Conservation (phyloP, 768 basidiomycete species). For the Leccinum subgranulosum region DNA sequence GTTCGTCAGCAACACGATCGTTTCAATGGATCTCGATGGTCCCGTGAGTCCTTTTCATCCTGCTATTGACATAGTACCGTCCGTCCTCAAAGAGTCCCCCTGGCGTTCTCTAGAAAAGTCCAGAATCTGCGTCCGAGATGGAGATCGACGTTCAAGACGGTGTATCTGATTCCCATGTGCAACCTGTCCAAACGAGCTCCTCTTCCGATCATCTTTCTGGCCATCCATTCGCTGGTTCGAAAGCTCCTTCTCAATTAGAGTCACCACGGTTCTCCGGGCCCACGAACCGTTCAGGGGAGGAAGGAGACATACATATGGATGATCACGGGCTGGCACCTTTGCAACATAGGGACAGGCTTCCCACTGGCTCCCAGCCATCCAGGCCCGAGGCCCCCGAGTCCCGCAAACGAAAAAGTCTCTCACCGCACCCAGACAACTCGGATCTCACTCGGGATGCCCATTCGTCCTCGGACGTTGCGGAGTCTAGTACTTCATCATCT, state of each 20-base stretch:
- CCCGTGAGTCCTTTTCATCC: constrained; percentile 11
- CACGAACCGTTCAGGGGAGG: neutral
- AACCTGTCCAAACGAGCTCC: neutral
- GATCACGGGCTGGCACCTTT: neutral
- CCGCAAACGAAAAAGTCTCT: constrained; percentile 19
- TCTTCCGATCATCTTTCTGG: neutral
- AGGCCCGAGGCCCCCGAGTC: neutral
- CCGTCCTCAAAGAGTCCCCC: neutral
- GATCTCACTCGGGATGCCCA: neutral
- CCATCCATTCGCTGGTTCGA: neutral
- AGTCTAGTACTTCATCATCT: neutral
- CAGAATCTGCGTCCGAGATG: constrained; percentile 5
- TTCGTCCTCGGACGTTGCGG: neutral
- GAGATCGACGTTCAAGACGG: constrained; percentile 8
- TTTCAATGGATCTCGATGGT: constrained; percentile 13
- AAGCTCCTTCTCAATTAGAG: neutral
- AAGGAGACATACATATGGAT: neutral
- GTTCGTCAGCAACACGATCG: neutral
- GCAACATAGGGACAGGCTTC: neutral
- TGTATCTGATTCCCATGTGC: neutral
- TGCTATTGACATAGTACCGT: neutral
- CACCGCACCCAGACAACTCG: neutral
- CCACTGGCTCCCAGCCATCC: neutral
- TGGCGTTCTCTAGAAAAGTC: constrained; percentile 5
- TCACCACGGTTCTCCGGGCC: neutral